Conservation (phyloP, 257 asterid genomes). For the Solanum dulcamara region DNA sequence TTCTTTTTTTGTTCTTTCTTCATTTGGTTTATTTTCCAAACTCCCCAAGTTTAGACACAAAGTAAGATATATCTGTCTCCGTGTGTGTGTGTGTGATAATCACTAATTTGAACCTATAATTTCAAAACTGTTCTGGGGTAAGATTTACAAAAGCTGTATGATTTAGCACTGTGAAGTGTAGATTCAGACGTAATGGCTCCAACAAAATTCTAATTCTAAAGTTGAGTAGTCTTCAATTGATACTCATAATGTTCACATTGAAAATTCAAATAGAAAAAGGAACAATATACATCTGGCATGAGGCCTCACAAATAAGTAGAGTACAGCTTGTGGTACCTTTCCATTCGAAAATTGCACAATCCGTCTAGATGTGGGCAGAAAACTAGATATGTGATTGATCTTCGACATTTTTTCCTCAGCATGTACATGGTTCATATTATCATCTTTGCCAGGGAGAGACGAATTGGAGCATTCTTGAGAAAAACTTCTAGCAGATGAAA, state of each 20-base stretch:
- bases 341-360: constrained; percentile 89
- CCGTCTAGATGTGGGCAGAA: constrained; percentile 88
- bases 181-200: not conserved
- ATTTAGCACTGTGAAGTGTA: not conserved
- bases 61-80: too few species aligned
- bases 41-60: not conserved
- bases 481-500: constrained; percentile 39
- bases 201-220: not conserved
- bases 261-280: not conserved
- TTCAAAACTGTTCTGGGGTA: not conserved
- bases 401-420: constrained; percentile 16
- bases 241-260: not conserved
- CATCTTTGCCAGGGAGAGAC: constrained; percentile 17
- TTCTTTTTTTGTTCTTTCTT: not conserved
- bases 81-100: too few species aligned
- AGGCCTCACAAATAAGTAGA: not conserved
- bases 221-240: not conserved
- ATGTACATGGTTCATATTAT: constrained; percentile 14
- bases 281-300: not conserved
- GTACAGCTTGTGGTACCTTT: constrained; percentile 36
- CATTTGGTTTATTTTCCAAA: not conserved
- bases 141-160: not conserved
- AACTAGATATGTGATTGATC: constrained; percentile 54
- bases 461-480: constrained; percentile 17
- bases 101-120: not conserved